Evolutionary conservation across 2,329 filamentous ascomycete species (phyloP).

Genomic region (Fusarium acutatum): DNA sequence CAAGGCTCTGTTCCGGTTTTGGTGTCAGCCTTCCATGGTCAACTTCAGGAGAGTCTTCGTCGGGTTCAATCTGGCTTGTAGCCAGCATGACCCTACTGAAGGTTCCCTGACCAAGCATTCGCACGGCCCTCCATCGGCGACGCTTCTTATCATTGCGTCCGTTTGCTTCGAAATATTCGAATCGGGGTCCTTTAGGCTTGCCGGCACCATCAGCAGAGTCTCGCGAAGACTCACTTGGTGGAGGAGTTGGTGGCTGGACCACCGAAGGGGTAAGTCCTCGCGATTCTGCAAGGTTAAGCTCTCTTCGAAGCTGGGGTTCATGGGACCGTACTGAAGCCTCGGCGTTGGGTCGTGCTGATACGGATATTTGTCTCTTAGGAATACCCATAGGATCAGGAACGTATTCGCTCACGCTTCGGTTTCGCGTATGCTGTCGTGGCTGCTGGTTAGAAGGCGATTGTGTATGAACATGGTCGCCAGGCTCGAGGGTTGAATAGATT

Average conservation of each 20-base stretch:
- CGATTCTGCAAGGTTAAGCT: conserved; percentile 81
- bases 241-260: conserved; percentile 79
- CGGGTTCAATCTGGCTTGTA: conserved; percentile 73
- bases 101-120: conserved; percentile 87
- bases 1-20: conserved; percentile 44
- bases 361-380: conserved; percentile 76
- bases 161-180: conserved; percentile 75
- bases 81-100: conserved; percentile 95
- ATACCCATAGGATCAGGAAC: conserved; percentile 75
- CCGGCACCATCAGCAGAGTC: conserved; percentile 54
- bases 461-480: conserved; percentile 46
- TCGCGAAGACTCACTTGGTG: conserved; percentile 76
- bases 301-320: conserved; percentile 70
- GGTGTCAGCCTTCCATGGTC: conserved; percentile 45
- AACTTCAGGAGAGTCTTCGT: conserved; percentile 54
- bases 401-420: conserved; percentile 91
- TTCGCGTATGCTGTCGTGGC: conserved; percentile 64
- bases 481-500: conserved; percentile 54
- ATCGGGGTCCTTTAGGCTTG: conserved; percentile 50
- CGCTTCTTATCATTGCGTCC: conserved; percentile 74
- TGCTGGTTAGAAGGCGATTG: conserved; percentile 42
- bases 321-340: conserved; percentile 44
- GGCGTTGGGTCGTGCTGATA: conserved; percentile 66
- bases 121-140: conserved; percentile 81
- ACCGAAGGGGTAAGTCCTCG: conserved; percentile 73